These are phyloP conservation scores for Lepraria neglecta DNA, from an alignment of 495 filamentous ascomycete species.

Conservation along the genomic window DNA sequence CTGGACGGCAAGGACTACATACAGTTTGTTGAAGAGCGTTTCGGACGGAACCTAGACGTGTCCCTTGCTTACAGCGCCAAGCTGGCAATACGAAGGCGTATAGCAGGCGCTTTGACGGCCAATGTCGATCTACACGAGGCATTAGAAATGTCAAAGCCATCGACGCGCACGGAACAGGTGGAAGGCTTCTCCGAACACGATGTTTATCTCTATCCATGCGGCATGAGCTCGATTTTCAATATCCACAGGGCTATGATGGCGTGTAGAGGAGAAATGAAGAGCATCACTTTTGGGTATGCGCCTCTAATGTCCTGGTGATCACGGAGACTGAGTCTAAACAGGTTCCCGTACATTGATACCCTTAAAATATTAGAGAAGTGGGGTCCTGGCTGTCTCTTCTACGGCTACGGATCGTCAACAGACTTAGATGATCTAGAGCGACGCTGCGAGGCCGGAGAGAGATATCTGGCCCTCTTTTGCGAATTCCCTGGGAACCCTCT, in stretches of 20 bases:
- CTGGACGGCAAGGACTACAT: constrained; percentile 58
- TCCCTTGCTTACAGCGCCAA: constrained; percentile 75
- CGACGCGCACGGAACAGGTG: constrained; percentile 37
- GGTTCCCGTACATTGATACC: constrained; percentile 94
- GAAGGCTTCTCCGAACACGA: constrained; percentile 77
- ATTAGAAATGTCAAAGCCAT: constrained; percentile 37
- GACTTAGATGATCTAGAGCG: constrained; percentile 83
- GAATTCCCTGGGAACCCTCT: constrained; percentile 94
- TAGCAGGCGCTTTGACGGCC: constrained; percentile 76
- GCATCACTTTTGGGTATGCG: constrained; percentile 59
- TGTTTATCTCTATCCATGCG: constrained; percentile 78
- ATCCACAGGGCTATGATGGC: constrained; percentile 66
- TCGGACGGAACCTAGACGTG: constrained; percentile 81
- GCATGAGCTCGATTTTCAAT: constrained; percentile 94
- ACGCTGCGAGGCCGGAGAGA: constrained; percentile 64
- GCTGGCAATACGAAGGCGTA: constrained; percentile 74
- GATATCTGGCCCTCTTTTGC: constrained; percentile 79
- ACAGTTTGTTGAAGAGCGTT: constrained; percentile 88
- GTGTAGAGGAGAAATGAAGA: constrained; percentile 54
- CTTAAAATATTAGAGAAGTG: constrained; percentile 93
- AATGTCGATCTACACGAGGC: constrained; percentile 64
- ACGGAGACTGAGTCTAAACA: constrained; percentile 41
- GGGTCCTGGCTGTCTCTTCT: constrained; percentile 85
- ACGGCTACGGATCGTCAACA: constrained; percentile 71
- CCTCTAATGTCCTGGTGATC: constrained; percentile 12